Evolutionary conservation across 2,329 filamentous ascomycete genomes (phyloP).

Genomic region (Sporothrix schenckii): DNA sequence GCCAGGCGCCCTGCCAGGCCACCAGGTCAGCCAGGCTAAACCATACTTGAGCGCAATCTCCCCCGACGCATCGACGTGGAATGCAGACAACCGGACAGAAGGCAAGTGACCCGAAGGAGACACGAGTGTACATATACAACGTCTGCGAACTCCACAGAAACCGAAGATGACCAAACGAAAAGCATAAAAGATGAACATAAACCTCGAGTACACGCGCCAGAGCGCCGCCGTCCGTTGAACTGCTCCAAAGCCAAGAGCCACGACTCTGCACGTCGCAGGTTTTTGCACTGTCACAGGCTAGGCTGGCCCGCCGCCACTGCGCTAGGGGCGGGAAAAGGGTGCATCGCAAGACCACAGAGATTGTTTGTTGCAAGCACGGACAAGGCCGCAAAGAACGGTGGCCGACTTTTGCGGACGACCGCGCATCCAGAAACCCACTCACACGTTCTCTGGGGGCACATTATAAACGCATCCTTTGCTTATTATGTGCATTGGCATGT

Average conservation of each 20-base stretch:
- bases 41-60: slow-evolving; percentile 5
- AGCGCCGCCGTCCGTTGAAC: not conserved
- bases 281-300: slow-evolving; percentile 14
- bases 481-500: slow-evolving; percentile 6
- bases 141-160: not conserved
- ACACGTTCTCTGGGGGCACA: not conserved
- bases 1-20: slow-evolving; percentile 17
- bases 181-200: not conserved
- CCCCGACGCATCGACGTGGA: slow-evolving; percentile 19
- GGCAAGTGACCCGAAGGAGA: not conserved
- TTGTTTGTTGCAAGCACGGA: slow-evolving; percentile 16
- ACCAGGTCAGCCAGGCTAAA: slow-evolving; percentile 5
- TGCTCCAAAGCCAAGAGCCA: not conserved
- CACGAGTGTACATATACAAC: not conserved
- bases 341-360: slow-evolving; percentile 24
- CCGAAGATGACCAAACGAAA: not conserved
- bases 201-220: slow-evolving; percentile 14
- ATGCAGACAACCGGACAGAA: slow-evolving; percentile 14
- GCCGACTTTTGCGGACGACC: not conserved
- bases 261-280: slow-evolving; percentile 9
- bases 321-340: slow-evolving; percentile 22
- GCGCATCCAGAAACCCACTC: slow-evolving; percentile 8
- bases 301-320: slow-evolving; percentile 23
- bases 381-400: slow-evolving; percentile 4
- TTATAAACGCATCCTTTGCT: slow-evolving; percentile 9